phyloP scores from a whole-genome alignment of 1,284 basidiomycete species.

The Apiotrichum montevideense region DNA sequence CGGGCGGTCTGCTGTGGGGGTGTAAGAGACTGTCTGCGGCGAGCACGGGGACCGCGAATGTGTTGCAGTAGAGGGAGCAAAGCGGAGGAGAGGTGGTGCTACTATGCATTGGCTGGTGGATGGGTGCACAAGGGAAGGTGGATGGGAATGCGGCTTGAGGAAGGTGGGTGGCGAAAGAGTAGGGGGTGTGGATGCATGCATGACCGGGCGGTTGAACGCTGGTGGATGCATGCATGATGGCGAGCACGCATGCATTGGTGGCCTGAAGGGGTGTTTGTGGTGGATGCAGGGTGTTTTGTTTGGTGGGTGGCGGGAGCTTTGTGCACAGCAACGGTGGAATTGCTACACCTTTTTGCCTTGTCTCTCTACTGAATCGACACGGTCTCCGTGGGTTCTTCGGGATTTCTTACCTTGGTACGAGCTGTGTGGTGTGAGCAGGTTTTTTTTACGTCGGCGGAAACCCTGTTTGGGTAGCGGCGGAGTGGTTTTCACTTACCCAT shows the following conservation, averaged over 20 bases:
- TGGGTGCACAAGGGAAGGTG: background rate
- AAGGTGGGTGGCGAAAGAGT: background rate
- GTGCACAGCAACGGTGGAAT: background rate
- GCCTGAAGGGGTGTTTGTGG: background rate
- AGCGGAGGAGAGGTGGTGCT: background rate
- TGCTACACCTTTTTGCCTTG: conserved; percentile 3
- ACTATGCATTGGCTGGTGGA: background rate
- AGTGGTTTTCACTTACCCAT: background rate
- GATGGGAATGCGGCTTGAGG: background rate
- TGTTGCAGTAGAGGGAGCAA: conserved; percentile 1
- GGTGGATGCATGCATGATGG: conserved; percentile 4
- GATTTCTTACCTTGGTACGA: conserved; percentile 19
- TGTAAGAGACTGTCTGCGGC: conserved; percentile 1
- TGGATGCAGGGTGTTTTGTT: conserved; percentile 1
- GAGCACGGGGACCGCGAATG: background rate
- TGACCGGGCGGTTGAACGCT: background rate
- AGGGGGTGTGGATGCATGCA: background rate
- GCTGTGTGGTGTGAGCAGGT: conserved; percentile 12
- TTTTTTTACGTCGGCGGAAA: background rate
- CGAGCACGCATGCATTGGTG: background rate
- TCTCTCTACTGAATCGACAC: background rate
- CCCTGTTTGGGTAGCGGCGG: background rate
- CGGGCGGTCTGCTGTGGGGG: conserved; percentile 56
- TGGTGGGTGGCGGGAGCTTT: background rate
- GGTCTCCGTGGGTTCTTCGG: background rate